phyloP scores from a whole-genome alignment of 2,329 filamentous ascomycete genomes.

The Curvularia eragrostidis region DNA sequence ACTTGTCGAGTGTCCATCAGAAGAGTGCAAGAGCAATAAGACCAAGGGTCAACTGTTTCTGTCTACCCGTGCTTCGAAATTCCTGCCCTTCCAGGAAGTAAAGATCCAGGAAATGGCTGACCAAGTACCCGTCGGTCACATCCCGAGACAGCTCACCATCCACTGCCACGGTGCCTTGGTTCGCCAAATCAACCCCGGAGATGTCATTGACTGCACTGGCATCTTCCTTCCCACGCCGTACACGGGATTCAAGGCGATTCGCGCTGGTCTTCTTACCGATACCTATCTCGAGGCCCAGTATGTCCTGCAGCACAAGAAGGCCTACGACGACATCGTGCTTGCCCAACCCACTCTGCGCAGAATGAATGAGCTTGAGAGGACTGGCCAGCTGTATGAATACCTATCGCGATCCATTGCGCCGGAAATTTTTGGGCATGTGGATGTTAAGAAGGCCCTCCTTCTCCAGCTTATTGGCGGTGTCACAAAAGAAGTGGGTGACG shows the following conservation, averaged over 20 bases:
- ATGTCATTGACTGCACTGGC: slow-evolving; percentile 90
- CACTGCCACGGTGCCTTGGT: slow-evolving; percentile 88
- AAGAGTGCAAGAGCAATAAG: slow-evolving; percentile 89
- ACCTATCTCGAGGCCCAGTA: slow-evolving; percentile 96
- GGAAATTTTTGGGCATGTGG: slow-evolving; percentile 94
- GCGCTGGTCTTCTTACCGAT: slow-evolving; percentile 93
- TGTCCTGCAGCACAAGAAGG: slow-evolving; percentile 95
- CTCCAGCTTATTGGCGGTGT: slow-evolving; percentile 94
- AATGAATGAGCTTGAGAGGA: slow-evolving; percentile 83
- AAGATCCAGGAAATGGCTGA: slow-evolving; percentile 99
- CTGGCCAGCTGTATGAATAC: slow-evolving; percentile 93
- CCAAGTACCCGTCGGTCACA: slow-evolving; percentile 97
- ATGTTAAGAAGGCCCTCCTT: slow-evolving; percentile 98
- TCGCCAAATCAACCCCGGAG: slow-evolving; percentile 87
- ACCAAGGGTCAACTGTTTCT: slow-evolving; percentile 92
- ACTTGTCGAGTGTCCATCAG: slow-evolving; percentile 82
- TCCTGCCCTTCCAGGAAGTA: slow-evolving; percentile 95
- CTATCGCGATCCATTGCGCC: slow-evolving; percentile 95
- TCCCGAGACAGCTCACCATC: slow-evolving; percentile 87
- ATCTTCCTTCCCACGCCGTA: slow-evolving; percentile 98
- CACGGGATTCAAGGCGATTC: slow-evolving; percentile 98
- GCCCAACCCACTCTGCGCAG: slow-evolving; percentile 79
- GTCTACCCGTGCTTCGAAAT: slow-evolving; percentile 95
- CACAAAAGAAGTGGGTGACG: slow-evolving; percentile 94
- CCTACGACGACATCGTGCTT: slow-evolving; percentile 89